Evolutionary conservation across 106 monocot species (phyloP).

Genomic region (Allium cepa): DNA sequence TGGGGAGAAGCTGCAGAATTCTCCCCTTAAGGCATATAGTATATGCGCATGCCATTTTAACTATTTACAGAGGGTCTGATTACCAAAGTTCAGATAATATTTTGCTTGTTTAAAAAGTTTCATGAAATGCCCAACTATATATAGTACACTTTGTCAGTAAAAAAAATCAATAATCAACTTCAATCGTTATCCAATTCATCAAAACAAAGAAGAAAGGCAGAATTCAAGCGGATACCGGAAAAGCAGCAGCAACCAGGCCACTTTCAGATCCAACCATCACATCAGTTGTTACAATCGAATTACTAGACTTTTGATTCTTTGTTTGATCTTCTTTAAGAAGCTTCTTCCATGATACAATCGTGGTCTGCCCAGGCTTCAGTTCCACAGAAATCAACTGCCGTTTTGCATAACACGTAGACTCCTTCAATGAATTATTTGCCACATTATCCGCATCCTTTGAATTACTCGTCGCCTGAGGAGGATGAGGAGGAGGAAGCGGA

Average conservation of each 20-base stretch:
- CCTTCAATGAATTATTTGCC: not conserved
- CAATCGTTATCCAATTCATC: no score
- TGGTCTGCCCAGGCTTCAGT: slow-evolving; percentile 79
- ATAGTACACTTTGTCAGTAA: no score
- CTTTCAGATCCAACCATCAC: not conserved
- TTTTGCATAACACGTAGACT: not conserved
- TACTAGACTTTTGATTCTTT: not conserved
- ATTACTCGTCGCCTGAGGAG: slow-evolving; percentile 4
- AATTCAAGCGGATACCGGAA: not conserved
- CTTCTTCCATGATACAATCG: slow-evolving; percentile 98
- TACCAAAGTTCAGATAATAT: no score
- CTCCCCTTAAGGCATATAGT: no score
- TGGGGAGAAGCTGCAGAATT: no score
- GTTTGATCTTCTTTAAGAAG: slow-evolving; percentile 48
- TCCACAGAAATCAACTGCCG: slow-evolving; percentile 73
- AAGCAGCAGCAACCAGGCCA: not conserved
- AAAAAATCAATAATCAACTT: no score
- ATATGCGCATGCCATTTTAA: no score
- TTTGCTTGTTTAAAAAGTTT: no score
- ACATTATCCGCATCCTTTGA: not conserved
- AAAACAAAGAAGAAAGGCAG: no score
- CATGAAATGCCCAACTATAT: no score
- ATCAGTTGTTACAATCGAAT: slow-evolving; percentile 12
- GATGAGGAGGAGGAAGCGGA: not conserved
- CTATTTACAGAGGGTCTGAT: no score